Base-by-base conservation (phyloP, 2,329 filamentous ascomycete genomes). In the Macrophomina pseudophaseolina region DNA sequence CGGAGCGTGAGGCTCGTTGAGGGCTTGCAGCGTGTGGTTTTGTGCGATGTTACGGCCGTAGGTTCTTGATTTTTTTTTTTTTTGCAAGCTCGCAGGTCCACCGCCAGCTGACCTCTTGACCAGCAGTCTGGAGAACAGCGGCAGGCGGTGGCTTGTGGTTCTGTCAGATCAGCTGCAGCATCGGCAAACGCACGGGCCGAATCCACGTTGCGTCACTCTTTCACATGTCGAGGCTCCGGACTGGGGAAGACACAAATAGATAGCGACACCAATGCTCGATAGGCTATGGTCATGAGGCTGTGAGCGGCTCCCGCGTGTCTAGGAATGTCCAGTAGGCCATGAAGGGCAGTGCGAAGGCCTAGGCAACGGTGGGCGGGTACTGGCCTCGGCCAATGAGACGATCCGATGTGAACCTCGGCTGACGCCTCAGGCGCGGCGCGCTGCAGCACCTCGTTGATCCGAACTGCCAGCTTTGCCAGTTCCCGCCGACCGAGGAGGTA, bases 401-500 rank as follows among this genome's bases (percentile, higher is more conserved):
- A 49, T 11, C 44, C 44, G 58, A 49, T 32, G 6, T 49, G 63
- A 48, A 65, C 63, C 63, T 65, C 63, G 63, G 63, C 63, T 38
- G 23, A 52, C 18, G 58, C 58, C 58, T 32, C 58, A 62, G 32
- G 16, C 30, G 6, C 42, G 33, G 14, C 56, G 28, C 56, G 42
- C 58, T 33, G 46, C 42, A 62, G 58, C 58, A 38, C 44, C 58
- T 49, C 58, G 58, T 38, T 35, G 58, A 62, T 49, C 58, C 58
- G 58, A 62, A 51, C n/a, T 35, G 58, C 58, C 58, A 62, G 30
- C 58, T 28, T 49, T 49, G 44, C 48, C 60, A 52, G 60, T 66
- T 66, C 64, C 64, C 64, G 64, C 64, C 54, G 64, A 66, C 64
- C 64, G 64, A 66, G 64, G 64, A 62, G 30, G 58, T 49, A 49